Conservation (phyloP, 139 green algal species). For the Dunaliella sp. region DNA sequence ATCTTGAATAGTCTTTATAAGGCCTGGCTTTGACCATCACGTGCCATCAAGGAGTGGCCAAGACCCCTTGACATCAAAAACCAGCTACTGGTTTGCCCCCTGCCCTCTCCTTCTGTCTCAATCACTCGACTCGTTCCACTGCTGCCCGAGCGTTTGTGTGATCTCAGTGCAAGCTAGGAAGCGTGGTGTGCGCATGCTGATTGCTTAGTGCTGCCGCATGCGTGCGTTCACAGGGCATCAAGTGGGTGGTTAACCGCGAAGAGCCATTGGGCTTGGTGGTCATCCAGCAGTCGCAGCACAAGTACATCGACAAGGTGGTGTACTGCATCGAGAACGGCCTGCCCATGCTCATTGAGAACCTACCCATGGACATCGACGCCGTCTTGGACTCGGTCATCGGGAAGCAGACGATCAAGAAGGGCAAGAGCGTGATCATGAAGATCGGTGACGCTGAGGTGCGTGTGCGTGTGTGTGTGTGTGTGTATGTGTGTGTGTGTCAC, state of each 20-base stretch:
- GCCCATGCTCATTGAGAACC: constrained; percentile 87
- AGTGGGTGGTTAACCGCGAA: constrained; percentile 83
- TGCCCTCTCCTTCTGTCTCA: too few species aligned
- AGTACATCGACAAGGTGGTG: constrained; percentile 83
- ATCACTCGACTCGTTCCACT: too few species aligned
- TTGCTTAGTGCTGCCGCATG: too few species aligned
- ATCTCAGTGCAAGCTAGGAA: background rate
- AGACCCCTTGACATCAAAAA: too few species aligned
- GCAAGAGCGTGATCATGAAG: constrained; percentile 72
- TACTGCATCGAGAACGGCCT: constrained; percentile 79
- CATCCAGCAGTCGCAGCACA: constrained; percentile 80
- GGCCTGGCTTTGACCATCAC: too few species aligned
- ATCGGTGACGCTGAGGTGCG: constrained; percentile 83
- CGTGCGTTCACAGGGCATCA: constrained; percentile 64
- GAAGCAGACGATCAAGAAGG: constrained; percentile 71
- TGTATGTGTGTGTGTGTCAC: too few species aligned
- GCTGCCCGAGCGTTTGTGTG: too few species aligned
- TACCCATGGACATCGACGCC: constrained; percentile 80
- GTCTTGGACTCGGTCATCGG: constrained; percentile 84
- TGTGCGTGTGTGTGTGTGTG: too few species aligned
- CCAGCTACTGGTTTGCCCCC: too few species aligned
- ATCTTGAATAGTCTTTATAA: too few species aligned
- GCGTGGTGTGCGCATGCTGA: background rate
- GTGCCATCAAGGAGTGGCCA: too few species aligned
- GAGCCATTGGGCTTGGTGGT: constrained; percentile 74